Evolutionary conservation across 139 green algal genomes (phyloP).

Genomic region (Chlamydomonas eustigma): DNA sequence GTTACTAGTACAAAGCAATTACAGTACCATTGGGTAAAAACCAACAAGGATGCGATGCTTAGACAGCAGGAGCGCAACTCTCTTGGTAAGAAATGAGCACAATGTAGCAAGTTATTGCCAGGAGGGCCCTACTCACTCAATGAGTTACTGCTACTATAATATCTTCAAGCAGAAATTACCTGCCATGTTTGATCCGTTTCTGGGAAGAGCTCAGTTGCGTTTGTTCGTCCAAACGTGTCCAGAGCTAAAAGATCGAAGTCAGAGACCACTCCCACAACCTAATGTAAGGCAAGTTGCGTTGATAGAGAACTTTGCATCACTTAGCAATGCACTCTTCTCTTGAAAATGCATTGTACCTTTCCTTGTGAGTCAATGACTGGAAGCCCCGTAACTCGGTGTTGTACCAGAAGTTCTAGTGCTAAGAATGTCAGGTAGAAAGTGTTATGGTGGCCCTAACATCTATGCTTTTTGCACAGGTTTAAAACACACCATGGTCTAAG

Average conservation of each 20-base stretch:
- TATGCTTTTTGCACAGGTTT: background rate
- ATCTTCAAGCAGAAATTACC: constrained; percentile 19
- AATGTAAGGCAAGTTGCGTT: too few relatives aligned
- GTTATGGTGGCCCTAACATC: too few relatives aligned
- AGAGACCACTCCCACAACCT: constrained; percentile 68
- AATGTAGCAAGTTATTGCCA: too few relatives aligned
- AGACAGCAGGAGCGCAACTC: too few relatives aligned
- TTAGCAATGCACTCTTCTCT: too few relatives aligned
- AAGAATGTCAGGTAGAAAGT: background rate
- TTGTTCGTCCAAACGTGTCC: constrained; percentile 51
- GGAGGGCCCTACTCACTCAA: background rate
- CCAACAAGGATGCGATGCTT: too few relatives aligned
- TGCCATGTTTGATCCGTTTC: constrained; percentile 45
- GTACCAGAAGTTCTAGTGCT: constrained; percentile 7
- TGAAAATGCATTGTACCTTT: background rate
- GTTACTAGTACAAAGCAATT: too few relatives aligned
- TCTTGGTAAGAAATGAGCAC: too few relatives aligned
- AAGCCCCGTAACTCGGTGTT: background rate
- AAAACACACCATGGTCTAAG: background rate
- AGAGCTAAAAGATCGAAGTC: constrained; percentile 81
- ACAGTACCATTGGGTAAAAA: too few relatives aligned
- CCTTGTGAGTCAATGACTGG: constrained; percentile 1
- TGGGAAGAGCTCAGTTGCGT: constrained; percentile 55
- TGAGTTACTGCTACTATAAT: background rate
- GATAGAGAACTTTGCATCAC: too few relatives aligned